Evolutionary conservation across 73 alveolate species (phyloP).

Genomic region (Effrenium voratum): DNA sequence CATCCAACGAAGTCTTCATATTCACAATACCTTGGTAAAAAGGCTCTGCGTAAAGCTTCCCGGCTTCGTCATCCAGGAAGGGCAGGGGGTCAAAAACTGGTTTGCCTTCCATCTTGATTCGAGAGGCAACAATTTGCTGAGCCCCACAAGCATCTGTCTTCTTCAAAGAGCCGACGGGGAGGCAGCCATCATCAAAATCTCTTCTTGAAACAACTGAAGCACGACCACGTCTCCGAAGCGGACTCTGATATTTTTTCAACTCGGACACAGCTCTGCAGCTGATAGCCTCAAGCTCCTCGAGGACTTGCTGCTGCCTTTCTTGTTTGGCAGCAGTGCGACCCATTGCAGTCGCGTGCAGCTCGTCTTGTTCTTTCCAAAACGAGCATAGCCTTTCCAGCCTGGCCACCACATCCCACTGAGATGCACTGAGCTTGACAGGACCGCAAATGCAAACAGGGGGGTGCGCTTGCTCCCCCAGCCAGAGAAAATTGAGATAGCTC

Average conservation of each 20-base stretch:
- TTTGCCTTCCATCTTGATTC: not conserved
- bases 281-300: not conserved
- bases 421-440: not conserved
- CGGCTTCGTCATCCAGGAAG: not conserved
- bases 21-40: not conserved
- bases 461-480: not conserved
- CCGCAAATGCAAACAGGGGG: not conserved
- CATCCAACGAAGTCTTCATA: not conserved
- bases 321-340: slow-evolving; percentile 35
- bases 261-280: not conserved
- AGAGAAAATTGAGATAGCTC: not conserved
- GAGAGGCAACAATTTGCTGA: not conserved
- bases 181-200: not conserved
- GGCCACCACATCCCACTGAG: not conserved
- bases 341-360: not conserved
- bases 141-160: not conserved
- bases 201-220: not conserved
- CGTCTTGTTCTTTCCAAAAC: not conserved
- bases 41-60: not conserved
- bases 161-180: not conserved
- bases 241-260: slow-evolving; percentile 1
- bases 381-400: not conserved
- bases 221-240: not conserved
- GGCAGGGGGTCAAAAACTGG: slow-evolving; percentile 18
- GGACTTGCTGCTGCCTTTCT: not conserved